Evolutionary conservation across 495 filamentous ascomycete species (phyloP).

Genomic region (Cenococcum geophilum): DNA sequence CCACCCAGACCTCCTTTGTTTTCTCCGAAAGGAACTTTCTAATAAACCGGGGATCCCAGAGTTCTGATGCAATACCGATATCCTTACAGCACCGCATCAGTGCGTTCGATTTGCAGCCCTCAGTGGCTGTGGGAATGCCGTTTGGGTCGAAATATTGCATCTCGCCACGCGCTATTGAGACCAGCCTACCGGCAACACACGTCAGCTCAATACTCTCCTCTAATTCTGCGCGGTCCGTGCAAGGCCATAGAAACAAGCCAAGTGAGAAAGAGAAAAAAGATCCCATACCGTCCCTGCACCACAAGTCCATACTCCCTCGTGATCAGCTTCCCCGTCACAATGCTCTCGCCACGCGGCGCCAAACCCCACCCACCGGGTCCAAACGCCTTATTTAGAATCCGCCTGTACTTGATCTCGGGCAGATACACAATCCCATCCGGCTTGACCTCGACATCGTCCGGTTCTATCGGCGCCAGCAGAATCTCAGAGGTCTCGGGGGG

Average conservation of each 20-base stretch:
- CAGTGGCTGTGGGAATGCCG: constrained; percentile 91
- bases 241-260: neutral
- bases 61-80: constrained; percentile 85
- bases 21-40: constrained; percentile 60
- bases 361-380: constrained; percentile 95
- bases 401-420: constrained; percentile 95
- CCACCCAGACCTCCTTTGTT: constrained; percentile 71
- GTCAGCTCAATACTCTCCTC: neutral
- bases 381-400: constrained; percentile 86
- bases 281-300: constrained; percentile 74
- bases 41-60: constrained; percentile 95
- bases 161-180: constrained; percentile 89
- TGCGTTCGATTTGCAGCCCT: constrained; percentile 95
- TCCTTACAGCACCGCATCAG: constrained; percentile 97
- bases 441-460: constrained; percentile 89
- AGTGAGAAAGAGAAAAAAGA: neutral
- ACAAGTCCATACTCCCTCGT: constrained; percentile 94
- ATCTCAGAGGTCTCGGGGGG: constrained; percentile 65
- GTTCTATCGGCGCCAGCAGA: constrained; percentile 59
- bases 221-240: neutral
- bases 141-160: constrained; percentile 90
- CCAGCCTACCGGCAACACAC: constrained; percentile 48
- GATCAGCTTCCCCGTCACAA: constrained; percentile 79
- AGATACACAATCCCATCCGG: constrained; percentile 93
- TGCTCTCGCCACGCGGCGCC: constrained; percentile 82